phyloP scores from a whole-genome alignment of 345 rosid genomes.

The Boechera divaricarpa region DNA sequence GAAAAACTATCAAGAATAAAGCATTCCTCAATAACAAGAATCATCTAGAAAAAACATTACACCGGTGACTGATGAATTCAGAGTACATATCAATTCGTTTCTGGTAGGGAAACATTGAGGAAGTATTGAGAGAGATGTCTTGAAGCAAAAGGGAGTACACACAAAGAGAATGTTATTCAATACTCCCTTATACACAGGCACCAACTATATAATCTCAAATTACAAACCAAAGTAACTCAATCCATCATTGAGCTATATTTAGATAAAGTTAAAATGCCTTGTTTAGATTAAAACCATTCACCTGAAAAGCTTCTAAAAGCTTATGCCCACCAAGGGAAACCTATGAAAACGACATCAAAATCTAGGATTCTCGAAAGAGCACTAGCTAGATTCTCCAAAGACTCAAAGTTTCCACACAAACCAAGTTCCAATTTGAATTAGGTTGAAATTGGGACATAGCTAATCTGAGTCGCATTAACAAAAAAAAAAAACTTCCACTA shows the following conservation, averaged over 20 bases:
- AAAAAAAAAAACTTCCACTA: neutral
- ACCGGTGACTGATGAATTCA: neutral
- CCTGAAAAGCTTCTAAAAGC: neutral
- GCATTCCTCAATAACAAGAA: neutral
- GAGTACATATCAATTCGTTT: neutral
- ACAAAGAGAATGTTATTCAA: neutral
- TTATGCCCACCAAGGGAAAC: neutral
- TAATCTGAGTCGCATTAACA: neutral
- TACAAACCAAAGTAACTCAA: constrained; percentile 18
- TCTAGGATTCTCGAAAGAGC: constrained; percentile 1
- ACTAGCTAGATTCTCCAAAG: neutral
- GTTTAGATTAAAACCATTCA: constrained; percentile 14
- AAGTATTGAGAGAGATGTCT: neutral
- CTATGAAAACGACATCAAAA: constrained; percentile 27
- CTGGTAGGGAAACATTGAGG: neutral
- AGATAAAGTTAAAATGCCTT: neutral
- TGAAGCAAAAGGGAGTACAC: neutral
- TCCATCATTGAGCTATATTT: constrained; percentile 18
- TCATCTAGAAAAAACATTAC: neutral
- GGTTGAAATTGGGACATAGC: constrained; percentile 23
- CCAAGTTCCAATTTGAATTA: constrained; percentile 20
- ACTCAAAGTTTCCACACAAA: neutral
- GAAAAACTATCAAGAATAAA: neutral
- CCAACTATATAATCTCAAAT: constrained; percentile 22
- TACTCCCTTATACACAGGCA: constrained; percentile 9